Evolutionary conservation across 441 rosid genomes (phyloP), one percentile per base, ranked within the genome.

Genomic region (Cnidoscolus chayamansa): DNA sequence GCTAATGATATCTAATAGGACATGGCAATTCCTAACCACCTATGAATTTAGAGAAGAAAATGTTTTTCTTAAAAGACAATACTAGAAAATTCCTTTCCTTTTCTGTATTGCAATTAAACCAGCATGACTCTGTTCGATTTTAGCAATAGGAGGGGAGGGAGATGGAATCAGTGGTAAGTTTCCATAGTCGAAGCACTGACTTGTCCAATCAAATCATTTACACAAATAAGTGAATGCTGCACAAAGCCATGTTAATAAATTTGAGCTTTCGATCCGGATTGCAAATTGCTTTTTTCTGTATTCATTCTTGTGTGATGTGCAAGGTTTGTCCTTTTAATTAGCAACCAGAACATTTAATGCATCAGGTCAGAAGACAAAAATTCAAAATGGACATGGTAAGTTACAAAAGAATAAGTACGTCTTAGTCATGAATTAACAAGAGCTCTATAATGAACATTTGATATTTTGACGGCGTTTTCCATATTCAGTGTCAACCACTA

Each of bases 1-100:
- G 71, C 17, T 17, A 54, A 62, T 66, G 67, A 53, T 67, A 66
- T 76, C 25, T 31, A 12, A 64, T 50, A 2, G 9, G 30, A 55
- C 65, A 13, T 70, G 48, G 47, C 19, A 35, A 17, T 30, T 19
- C n/a, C 53, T 10, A 31, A 13, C 15, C 10, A 5, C 11, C 40
- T 20, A 31, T 0, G 45, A 60, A 70, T n/a, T 25, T 60, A 12
- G 57, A 3, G 3, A 3, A 49, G 30, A 48, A 25, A 15, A 13
- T 4, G 0, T 63, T 48, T 57, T 20, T 0, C 10, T 11, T 11
- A 60, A 31, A 10, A 40, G 17, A 43, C 13, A 17, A 9, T 37
- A 12, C 2, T 43, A 40, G 1, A 9, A 63, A 45, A 20, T 17
- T 64, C 20, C 17, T 2, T 64, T 47, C 12, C 17, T 7, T 13